A percentile compares a stretch with the other conserved stretches of the same genome.
phyloP scores from a whole-genome alignment of 208 protist species.

The Crithidia brevicula region DNA sequence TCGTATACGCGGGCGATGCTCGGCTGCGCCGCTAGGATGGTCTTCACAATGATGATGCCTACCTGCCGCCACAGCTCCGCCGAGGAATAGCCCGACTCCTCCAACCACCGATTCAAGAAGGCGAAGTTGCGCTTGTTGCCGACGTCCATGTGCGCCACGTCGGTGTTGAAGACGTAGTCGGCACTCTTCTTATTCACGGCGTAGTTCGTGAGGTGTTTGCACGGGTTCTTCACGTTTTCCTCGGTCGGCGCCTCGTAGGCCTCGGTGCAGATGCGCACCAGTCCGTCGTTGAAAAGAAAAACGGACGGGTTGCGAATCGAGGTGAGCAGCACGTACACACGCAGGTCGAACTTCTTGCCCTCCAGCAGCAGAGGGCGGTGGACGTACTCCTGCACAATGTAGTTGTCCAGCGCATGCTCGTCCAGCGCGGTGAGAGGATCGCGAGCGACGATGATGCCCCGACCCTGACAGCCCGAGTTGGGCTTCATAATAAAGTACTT shows the following conservation, averaged over 20 bases:
- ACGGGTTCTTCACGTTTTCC: slow-evolving; percentile 83
- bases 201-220: slow-evolving; percentile 98
- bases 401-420: slow-evolving; percentile 77
- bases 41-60: slow-evolving; percentile 88
- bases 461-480: slow-evolving; percentile 92
- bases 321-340: slow-evolving; percentile 95
- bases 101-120: slow-evolving; percentile 90
- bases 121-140: slow-evolving; percentile 94
- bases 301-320: slow-evolving; percentile 89
- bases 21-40: slow-evolving; percentile 93
- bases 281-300: slow-evolving; percentile 94
- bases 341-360: slow-evolving; percentile 96
- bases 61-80: slow-evolving; percentile 82
- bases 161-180: slow-evolving; percentile 92
- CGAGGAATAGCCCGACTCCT: slow-evolving; percentile 51
- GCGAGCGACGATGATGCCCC: slow-evolving; percentile 93
- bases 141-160: slow-evolving; percentile 67
- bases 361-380: slow-evolving; percentile 91
- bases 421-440: slow-evolving; percentile 83
- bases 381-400: slow-evolving; percentile 95
- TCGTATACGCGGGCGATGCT: slow-evolving; percentile 91
- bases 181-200: slow-evolving; percentile 95
- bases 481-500: slow-evolving; percentile 97
- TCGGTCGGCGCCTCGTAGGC: slow-evolving; percentile 86
- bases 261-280: slow-evolving; percentile 95